Evolutionary conservation across 495 filamentous ascomycete species (phyloP).

Genomic region (Thozetella sp.): DNA sequence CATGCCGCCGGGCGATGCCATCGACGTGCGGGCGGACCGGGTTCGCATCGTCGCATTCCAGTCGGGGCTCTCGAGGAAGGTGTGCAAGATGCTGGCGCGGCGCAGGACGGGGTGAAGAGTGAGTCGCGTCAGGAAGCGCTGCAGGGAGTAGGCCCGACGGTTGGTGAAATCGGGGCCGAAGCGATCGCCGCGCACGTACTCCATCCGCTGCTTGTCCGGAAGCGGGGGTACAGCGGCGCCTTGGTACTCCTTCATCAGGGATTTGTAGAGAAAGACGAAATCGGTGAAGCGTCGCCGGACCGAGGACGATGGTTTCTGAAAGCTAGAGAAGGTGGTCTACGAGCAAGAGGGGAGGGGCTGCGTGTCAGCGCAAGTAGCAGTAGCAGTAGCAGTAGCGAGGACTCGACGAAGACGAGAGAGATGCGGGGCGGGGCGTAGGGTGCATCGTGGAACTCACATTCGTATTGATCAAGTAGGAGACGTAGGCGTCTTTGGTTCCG

Average conservation of each 20-base stretch:
- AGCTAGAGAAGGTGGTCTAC: constrained; percentile 95
- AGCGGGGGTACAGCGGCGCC: constrained; percentile 91
- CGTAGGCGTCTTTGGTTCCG: constrained; percentile 96
- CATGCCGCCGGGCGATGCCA: constrained; percentile 27
- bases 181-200: constrained; percentile 93
- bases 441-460: constrained; percentile 57
- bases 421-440: not conserved
- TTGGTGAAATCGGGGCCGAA: constrained; percentile 94
- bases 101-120: constrained; percentile 88
- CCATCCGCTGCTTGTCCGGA: constrained; percentile 98
- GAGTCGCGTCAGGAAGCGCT: constrained; percentile 87
- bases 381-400: not conserved
- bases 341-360: not conserved
- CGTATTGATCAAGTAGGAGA: constrained; percentile 93
- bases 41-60: constrained; percentile 95
- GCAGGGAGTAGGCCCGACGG: constrained; percentile 84
- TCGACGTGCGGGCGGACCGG: constrained; percentile 64
- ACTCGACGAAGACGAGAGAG: not conserved
- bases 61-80: constrained; percentile 89
- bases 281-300: constrained; percentile 94
- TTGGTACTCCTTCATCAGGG: constrained; percentile 81
- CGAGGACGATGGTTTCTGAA: constrained; percentile 73
- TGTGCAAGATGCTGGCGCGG: constrained; percentile 76
- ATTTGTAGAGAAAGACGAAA: constrained; percentile 96
- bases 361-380: constrained; percentile 7